phyloP scores from a whole-genome alignment of 192 early-diverging fungal genomes.

The Paraglomus occultum region DNA sequence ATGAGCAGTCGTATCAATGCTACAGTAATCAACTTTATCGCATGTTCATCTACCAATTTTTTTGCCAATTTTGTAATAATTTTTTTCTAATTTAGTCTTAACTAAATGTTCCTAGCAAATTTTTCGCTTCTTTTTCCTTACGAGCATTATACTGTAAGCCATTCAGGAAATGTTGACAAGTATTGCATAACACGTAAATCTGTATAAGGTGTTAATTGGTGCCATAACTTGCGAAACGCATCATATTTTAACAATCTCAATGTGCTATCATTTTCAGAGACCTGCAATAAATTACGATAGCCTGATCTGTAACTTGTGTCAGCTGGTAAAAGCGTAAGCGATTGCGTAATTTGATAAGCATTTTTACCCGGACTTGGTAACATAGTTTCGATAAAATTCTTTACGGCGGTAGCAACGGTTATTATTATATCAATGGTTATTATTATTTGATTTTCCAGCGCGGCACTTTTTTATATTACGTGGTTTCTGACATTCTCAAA shows the following conservation, averaged over 20 bases:
- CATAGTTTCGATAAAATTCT: slow-evolving; percentile 26
- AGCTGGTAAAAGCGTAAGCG: slow-evolving; percentile 5
- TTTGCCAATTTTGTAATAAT: slow-evolving; percentile 29
- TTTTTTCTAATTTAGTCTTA: slow-evolving; percentile 21
- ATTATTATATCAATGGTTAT: slow-evolving; percentile 9
- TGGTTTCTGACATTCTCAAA: too few species aligned
- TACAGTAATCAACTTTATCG: slow-evolving; percentile 17
- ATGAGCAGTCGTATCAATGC: slow-evolving; percentile 16
- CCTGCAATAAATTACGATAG: slow-evolving; percentile 17
- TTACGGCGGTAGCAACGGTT: not conserved
- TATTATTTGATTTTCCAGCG: slow-evolving; percentile 11
- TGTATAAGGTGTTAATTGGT: slow-evolving; percentile 20
- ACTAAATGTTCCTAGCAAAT: slow-evolving; percentile 3
- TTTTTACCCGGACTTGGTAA: slow-evolving; percentile 17
- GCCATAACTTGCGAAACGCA: slow-evolving; percentile 22
- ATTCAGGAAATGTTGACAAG: slow-evolving; percentile 7
- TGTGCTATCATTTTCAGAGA: slow-evolving; percentile 2
- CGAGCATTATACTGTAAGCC: slow-evolving; percentile 22
- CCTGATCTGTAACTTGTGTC: slow-evolving; percentile 21
- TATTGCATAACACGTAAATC: slow-evolving; percentile 22
- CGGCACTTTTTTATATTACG: slow-evolving; percentile 8
- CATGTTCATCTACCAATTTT: slow-evolving; percentile 20
- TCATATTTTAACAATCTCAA: slow-evolving; percentile 25
- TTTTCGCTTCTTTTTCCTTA: slow-evolving; percentile 7
- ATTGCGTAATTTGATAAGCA: slow-evolving; percentile 12